Percentiles rank a stretch among this genome's conserved stretches.
Evolutionary conservation across 495 filamentous ascomycete species (phyloP).

Genomic region (Podospora pseudopauciseta): DNA sequence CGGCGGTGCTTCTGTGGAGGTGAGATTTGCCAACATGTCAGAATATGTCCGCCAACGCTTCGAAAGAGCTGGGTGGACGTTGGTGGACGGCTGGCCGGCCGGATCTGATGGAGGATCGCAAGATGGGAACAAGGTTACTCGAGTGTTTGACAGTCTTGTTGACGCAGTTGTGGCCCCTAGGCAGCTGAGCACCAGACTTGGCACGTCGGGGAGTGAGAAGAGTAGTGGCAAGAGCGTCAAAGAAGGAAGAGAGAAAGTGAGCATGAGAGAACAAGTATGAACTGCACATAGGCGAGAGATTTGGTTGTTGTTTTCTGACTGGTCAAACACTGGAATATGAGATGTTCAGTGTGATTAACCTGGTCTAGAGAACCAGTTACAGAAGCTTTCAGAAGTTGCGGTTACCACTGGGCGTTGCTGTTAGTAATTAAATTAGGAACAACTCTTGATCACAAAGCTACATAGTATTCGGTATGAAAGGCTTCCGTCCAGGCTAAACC

Average conservation of each 20-base stretch:
- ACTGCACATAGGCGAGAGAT: not conserved
- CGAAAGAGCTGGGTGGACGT: constrained; percentile 22
- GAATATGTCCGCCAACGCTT: constrained; percentile 24
- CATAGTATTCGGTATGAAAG: too few species aligned
- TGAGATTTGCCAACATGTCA: constrained; percentile 25
- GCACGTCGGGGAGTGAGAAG: not conserved
- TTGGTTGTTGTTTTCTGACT: too few species aligned
- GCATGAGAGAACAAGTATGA: not conserved
- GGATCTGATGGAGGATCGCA: not conserved
- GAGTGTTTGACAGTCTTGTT: constrained; percentile 4
- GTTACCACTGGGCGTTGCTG: too few species aligned
- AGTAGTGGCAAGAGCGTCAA: not conserved
- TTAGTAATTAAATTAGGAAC: too few species aligned
- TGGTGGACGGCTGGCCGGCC: not conserved
- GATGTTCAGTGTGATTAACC: too few species aligned
- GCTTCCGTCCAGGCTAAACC: too few species aligned
- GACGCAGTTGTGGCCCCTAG: not conserved
- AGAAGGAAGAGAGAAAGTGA: not conserved
- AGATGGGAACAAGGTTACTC: not conserved
- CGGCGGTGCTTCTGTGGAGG: constrained; percentile 16
- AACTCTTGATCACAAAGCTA: too few species aligned
- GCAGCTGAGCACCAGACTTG: not conserved
- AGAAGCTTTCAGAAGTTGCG: too few species aligned
- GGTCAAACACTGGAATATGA: too few species aligned
- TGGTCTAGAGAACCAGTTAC: too few species aligned